Evolutionary conservation across 1,139 yeast genomes (phyloP), one percentile per base, ranked within the genome.

Genomic region (Diutina mesorugosa): DNA sequence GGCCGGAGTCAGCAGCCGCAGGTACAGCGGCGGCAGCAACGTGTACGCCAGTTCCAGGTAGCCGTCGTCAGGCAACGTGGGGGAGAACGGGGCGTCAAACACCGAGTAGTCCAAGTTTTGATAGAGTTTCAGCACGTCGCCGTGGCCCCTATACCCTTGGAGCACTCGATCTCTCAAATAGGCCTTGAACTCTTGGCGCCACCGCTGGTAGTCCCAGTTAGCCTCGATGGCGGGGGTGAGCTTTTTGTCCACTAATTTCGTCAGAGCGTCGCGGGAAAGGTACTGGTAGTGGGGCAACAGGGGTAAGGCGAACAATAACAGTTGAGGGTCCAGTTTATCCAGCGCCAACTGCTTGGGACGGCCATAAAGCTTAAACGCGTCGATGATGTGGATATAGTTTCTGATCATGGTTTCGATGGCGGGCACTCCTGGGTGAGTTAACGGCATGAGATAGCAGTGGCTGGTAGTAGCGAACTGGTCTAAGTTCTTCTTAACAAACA

Each of bases 381-480:
- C 84, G 64, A 80, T 70, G 26, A 79, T 72, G 56, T 81, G 84
- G 54, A 81, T 72, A 57, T 77, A 72, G 63, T 78, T 71, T 58
- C 85, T 69, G 54, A 81, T 70, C 84, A 80, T 80, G 41, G 81
- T 81, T 65, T 81, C 85, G 32, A 76, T 69, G n/a, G 80, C 79
- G 48, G 72, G 69, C 12, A 81, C 84, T 14, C 83, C 82, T 0
- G 84, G 81, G 63, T 81, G 85, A 8, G 77, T 60, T 41, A 72
- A 73, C 1, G 85, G 85, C 73, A 81, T 78, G 59, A 81, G 69
- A 65, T 70, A 81, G 61, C 72, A 69, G 66, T 64, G 78, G 63
- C 67, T 67, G 57, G 73, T 72, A 55, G 62, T 68, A 38, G 66
- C 76, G 62, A 68, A 79, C 6, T 29, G n/a, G 16, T 50, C 53